phyloP scores from a whole-genome alignment of 176 grass and related monocot genomes.

The Triticum aestivum region IWGSC_CS_RefSeq_v2.1 NC_057795.1:678333697-678334196 shows the following conservation, averaged over 20 bases:
- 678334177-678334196: too few relatives aligned
- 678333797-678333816: slow-evolving; percentile 99
- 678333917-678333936: neutral
- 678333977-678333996: neutral
- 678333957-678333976: neutral
- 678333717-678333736: too few relatives aligned
- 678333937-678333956: neutral
- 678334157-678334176: too few relatives aligned
- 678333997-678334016: neutral
- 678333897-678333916: neutral
- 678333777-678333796: slow-evolving; percentile 85
- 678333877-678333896: neutral
- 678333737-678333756: too few relatives aligned
- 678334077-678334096: neutral
- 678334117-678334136: neutral
- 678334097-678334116: neutral
- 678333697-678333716: too few relatives aligned
- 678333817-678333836: neutral
- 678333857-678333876: neutral
- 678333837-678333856: neutral
- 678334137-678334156: too few relatives aligned
- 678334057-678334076: too few relatives aligned
- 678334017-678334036: neutral
- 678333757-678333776: too few relatives aligned
- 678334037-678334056: too few relatives aligned